Evolutionary conservation across 78 protist species (phyloP).

Genomic region (Dictyostelium firmibasis): DNA sequence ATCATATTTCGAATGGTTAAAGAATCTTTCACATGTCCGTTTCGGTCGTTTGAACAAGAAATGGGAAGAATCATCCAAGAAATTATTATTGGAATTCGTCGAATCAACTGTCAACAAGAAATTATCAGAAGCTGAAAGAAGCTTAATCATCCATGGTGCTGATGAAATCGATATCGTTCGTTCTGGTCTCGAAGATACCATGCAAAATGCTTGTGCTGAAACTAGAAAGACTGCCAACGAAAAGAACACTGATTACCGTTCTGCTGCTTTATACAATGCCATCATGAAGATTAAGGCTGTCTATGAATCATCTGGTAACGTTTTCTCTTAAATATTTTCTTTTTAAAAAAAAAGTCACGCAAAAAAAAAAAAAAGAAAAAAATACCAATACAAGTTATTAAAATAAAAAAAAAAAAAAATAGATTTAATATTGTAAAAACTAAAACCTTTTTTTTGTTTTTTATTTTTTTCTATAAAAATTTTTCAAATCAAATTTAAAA

Average conservation of each 20-base stretch:
- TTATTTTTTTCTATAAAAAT: too few relatives aligned
- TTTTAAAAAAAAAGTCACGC: not conserved
- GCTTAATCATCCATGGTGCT: conserved; percentile 85
- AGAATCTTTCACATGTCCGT: conserved; percentile 88
- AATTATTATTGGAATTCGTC: conserved; percentile 78
- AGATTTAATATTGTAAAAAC: not conserved
- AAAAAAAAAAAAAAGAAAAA: not conserved
- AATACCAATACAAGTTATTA: not conserved
- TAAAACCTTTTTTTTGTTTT: not conserved
- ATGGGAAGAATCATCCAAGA: conserved; percentile 89
- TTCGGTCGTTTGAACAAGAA: conserved; percentile 86
- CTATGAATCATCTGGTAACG: conserved; percentile 65
- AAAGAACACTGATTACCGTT: conserved; percentile 83
- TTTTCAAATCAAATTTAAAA: too few relatives aligned
- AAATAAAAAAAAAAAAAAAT: not conserved
- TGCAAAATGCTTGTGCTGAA: conserved; percentile 87
- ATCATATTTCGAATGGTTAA: conserved; percentile 95
- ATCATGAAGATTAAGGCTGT: conserved; percentile 80
- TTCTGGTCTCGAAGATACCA: conserved; percentile 91
- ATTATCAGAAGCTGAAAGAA: conserved; percentile 79
- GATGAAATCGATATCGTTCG: conserved; percentile 88
- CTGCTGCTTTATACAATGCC: conserved; percentile 85
- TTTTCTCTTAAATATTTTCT: conserved; percentile 60
- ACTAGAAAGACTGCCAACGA: conserved; percentile 82
- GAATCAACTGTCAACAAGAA: conserved; percentile 77